These are phyloP conservation scores for Volvox carteri DNA, from an alignment of 163 green algal species.

Conservation along the genomic window DNA sequence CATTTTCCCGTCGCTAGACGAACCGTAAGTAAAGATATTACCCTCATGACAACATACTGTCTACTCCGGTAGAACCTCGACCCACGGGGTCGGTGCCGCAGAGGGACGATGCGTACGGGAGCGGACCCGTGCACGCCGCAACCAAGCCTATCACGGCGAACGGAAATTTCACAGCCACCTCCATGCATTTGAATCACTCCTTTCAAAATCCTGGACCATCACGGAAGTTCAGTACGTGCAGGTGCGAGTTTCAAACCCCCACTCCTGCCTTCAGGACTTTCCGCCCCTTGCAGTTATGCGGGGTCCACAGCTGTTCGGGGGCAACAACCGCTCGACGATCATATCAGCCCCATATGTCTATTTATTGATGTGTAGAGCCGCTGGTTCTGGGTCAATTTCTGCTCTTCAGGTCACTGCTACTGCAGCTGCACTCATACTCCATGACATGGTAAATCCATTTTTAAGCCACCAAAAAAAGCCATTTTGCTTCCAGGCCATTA, in stretches of 20 bases:
- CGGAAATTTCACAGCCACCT: background rate
- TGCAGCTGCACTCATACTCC: too few relatives aligned
- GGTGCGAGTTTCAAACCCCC: constrained; percentile 8
- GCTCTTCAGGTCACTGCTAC: too few relatives aligned
- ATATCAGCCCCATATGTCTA: too few relatives aligned
- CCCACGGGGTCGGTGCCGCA: background rate
- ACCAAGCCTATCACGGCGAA: constrained; percentile 6
- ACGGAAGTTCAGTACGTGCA: constrained; percentile 42
- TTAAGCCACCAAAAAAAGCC: too few relatives aligned
- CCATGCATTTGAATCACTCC: constrained; percentile 19
- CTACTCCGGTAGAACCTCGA: too few relatives aligned
- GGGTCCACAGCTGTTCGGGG: background rate
- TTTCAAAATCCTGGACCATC: constrained; percentile 7
- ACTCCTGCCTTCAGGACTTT: too few relatives aligned
- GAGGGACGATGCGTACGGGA: background rate
- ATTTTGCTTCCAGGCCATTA: too few relatives aligned
- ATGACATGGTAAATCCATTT: too few relatives aligned
- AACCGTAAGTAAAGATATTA: background rate
- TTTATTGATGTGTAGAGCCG: too few relatives aligned
- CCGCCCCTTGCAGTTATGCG: too few relatives aligned
- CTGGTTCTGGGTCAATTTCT: too few relatives aligned
- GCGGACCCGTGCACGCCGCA: background rate
- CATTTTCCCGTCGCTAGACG: background rate
- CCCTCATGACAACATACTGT: background rate
- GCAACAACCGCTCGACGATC: too few relatives aligned